These are phyloP conservation scores for Agroathelia rolfsii DNA, from an alignment of 1,284 basidiomycete species.

Conservation along the genomic window DNA sequence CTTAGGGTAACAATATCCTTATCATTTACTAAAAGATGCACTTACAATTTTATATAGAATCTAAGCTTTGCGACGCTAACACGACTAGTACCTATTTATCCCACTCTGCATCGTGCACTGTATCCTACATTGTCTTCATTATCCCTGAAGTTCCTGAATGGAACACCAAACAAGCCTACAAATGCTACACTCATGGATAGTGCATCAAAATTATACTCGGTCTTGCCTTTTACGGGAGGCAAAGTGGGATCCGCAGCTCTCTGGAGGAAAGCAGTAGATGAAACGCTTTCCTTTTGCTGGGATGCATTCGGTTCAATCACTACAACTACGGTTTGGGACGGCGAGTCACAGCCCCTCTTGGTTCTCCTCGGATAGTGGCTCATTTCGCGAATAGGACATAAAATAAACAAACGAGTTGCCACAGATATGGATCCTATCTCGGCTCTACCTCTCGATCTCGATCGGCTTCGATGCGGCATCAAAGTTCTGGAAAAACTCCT, in stretches of 20 bases:
- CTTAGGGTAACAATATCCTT: slow-evolving; percentile 35
- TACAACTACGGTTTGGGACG: slow-evolving; percentile 26
- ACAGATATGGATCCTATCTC: slow-evolving; percentile 26
- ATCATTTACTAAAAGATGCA: slow-evolving; percentile 1
- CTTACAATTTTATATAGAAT: slow-evolving; percentile 27
- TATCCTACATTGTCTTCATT: slow-evolving; percentile 40
- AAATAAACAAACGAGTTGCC: slow-evolving; percentile 7
- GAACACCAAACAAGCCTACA: slow-evolving; percentile 34
- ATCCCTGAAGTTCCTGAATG: slow-evolving; percentile 45
- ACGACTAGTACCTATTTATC: slow-evolving; percentile 52
- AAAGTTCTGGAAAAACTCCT: slow-evolving; percentile 38
- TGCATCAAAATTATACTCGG: slow-evolving; percentile 46
- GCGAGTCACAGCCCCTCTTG: slow-evolving; percentile 1
- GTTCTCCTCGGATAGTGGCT: slow-evolving; percentile 1
- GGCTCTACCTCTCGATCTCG: slow-evolving; percentile 43
- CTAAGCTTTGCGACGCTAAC: slow-evolving; percentile 41
- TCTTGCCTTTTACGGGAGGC: slow-evolving; percentile 60
- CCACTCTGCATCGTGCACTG: slow-evolving; percentile 49
- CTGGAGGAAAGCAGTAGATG: slow-evolving; percentile 68
- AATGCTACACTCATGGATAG: slow-evolving; percentile 31
- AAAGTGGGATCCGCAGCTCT: slow-evolving; percentile 61
- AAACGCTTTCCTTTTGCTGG: slow-evolving; percentile 54
- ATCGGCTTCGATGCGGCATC: slow-evolving; percentile 48
- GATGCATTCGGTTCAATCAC: slow-evolving; percentile 45
- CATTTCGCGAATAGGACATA: slow-evolving; percentile 5